Conservation (phyloP, 768 basidiomycete genomes). For the Plicaturopsis crispa region DNA sequence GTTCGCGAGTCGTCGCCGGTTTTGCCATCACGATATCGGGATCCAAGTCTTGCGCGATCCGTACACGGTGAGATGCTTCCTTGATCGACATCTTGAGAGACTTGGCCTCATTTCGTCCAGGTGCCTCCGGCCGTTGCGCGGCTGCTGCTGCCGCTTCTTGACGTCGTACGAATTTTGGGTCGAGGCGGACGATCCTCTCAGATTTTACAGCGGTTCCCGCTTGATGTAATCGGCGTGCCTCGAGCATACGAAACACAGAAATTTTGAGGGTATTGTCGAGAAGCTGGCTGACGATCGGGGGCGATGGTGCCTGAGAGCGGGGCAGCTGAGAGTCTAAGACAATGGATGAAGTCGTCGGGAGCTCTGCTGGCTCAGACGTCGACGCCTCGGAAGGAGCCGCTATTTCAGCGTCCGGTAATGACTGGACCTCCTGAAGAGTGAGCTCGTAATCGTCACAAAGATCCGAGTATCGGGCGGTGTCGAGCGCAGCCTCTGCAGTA, state of each 20-base stretch:
- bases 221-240: background rate
- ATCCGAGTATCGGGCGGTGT: conserved; percentile 7
- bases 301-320: too few species aligned
- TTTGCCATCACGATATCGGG: background rate
- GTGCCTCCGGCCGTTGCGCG: background rate
- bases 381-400: too few species aligned
- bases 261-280: background rate
- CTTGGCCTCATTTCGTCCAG: background rate
- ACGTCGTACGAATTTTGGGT: background rate
- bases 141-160: background rate
- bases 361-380: too few species aligned
- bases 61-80: background rate
- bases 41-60: background rate
- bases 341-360: too few species aligned
- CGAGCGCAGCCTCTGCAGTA: conserved; percentile 2
- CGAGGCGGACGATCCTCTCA: background rate
- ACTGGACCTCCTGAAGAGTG: too few species aligned
- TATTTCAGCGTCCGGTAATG: too few species aligned
- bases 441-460: conserved; percentile 6
- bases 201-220: background rate
- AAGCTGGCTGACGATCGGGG: background rate
- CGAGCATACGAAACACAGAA: background rate
- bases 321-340: too few species aligned
- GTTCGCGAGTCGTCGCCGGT: background rate
- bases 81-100: background rate